These are phyloP conservation scores for Phytopythium vexans DNA, from an alignment of 352 stramenopile species.

Conservation along the genomic window DNA sequence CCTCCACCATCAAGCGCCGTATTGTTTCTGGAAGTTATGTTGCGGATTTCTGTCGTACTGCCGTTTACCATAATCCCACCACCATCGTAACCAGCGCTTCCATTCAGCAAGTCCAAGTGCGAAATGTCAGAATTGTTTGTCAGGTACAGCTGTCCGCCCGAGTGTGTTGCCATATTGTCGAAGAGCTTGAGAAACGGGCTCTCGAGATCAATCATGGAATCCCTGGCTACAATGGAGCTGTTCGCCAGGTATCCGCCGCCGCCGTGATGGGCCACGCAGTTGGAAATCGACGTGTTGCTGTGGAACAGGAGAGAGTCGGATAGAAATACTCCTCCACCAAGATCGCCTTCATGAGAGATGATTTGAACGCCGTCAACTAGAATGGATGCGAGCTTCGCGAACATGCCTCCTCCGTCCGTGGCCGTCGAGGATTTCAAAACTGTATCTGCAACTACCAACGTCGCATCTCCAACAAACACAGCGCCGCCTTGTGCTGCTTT, in stretches of 20 bases:
- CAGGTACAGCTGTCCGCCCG: not conserved
- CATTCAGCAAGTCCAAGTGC: not conserved
- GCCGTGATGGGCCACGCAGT: constrained; percentile 7
- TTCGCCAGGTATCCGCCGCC: constrained; percentile 31
- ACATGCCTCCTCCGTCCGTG: constrained; percentile 22
- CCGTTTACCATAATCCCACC: not conserved
- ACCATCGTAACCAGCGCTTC: not conserved
- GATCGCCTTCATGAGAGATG: too few relatives aligned
- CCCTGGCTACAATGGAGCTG: constrained; percentile 3
- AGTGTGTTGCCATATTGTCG: constrained; percentile 1
- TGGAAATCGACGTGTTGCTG: too few relatives aligned
- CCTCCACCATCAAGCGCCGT: not conserved
- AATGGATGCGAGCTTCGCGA: not conserved
- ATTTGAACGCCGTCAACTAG: not conserved
- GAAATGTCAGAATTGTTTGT: not conserved
- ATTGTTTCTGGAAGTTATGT: not conserved
- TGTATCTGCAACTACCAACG: constrained; percentile 5
- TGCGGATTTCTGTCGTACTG: not conserved
- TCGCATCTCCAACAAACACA: constrained; percentile 13
- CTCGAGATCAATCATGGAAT: not conserved
- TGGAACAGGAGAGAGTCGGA: too few relatives aligned
- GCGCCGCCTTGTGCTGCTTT: constrained; percentile 27
- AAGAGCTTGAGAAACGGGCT: not conserved
- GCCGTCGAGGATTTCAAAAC: constrained; percentile 9
- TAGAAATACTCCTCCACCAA: not conserved